These are phyloP conservation scores for Rhododendron vialii DNA, from an alignment of 148 eudicot species.

Conservation along the genomic window DNA sequence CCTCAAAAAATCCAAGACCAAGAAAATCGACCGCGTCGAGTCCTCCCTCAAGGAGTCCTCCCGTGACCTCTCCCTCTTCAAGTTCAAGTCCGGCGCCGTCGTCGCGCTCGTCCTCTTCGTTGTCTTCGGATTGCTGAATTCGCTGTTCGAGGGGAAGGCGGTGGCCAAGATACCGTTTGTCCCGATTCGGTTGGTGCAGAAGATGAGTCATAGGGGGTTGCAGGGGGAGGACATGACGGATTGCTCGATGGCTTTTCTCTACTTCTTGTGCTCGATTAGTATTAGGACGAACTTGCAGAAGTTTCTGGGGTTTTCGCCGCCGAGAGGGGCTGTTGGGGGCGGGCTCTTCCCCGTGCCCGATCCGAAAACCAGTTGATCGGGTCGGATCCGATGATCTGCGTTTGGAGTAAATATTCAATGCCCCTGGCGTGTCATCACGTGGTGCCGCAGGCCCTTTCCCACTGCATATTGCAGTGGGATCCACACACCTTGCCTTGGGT, in stretches of 20 bases:
- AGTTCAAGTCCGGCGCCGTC: conserved; percentile 90
- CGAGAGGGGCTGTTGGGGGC: conserved; percentile 68
- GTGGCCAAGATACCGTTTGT: conserved; percentile 90
- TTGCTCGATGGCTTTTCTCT: conserved; percentile 98
- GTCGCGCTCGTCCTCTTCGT: conserved; percentile 83
- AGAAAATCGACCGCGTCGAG: conserved; percentile 91
- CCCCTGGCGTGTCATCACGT: no score
- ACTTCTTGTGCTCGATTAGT: conserved; percentile 83
- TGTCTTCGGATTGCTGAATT: conserved; percentile 73
- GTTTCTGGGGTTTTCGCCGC: conserved; percentile 89
- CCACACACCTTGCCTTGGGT: no score
- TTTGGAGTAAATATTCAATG: no score
- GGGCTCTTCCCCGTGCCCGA: conserved; percentile 93
- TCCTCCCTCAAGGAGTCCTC: conserved; percentile 74
- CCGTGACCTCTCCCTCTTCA: conserved; percentile 86
- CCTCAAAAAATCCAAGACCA: conserved; percentile 43
- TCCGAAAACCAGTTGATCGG: conserved; percentile 61
- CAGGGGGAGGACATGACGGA: conserved; percentile 87
- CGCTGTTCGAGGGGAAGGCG: conserved; percentile 72
- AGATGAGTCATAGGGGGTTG: conserved; percentile 87
- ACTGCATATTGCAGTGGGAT: no score
- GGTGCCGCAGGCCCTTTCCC: no score
- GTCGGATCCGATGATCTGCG: not conserved
- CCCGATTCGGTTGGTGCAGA: conserved; percentile 74
- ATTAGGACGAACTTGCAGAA: conserved; percentile 95